These are phyloP conservation scores for Erodium maritimum DNA, from an alignment of 345 rosid genomes.

Conservation along the genomic window DNA sequence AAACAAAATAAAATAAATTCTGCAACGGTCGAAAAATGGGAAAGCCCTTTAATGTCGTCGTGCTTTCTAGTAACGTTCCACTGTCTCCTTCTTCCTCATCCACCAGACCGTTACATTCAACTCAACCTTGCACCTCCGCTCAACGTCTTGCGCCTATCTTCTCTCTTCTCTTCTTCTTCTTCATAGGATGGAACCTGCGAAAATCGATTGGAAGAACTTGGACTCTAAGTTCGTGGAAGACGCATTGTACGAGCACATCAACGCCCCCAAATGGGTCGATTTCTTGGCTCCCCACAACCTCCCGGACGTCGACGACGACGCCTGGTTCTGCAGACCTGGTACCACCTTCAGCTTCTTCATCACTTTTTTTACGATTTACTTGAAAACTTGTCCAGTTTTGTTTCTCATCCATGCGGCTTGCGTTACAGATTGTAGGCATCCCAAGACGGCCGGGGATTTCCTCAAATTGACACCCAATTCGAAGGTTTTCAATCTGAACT, in stretches of 20 bases:
- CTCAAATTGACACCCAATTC: constrained; percentile 33
- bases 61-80: too few species aligned
- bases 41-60: too few species aligned
- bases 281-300: constrained; percentile 34
- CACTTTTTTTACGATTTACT: too few species aligned
- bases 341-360: neutral
- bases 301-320: constrained; percentile 34
- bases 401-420: neutral
- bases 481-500: neutral
- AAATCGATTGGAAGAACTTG: constrained; percentile 80
- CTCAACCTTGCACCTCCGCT: too few species aligned
- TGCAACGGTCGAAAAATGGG: constrained; percentile 27
- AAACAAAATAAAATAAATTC: constrained; percentile 1
- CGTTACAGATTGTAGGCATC: constrained; percentile 68
- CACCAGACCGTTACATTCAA: too few species aligned
- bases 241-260: constrained; percentile 56
- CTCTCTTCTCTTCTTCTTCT: neutral
- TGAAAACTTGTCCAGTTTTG: too few species aligned
- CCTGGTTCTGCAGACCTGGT: constrained; percentile 91
- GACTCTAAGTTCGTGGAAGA: constrained; percentile 69
- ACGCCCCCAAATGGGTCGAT: constrained; percentile 86
- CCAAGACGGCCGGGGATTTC: constrained; percentile 69
- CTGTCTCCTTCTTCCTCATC: too few species aligned
- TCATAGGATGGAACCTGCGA: constrained; percentile 68
- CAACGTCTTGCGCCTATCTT: constrained; percentile 4